Evolutionary conservation across 805 yeast genomes (phyloP), one percentile per base, ranked within the genome.

Genomic region (Komagataella pastoris): DNA sequence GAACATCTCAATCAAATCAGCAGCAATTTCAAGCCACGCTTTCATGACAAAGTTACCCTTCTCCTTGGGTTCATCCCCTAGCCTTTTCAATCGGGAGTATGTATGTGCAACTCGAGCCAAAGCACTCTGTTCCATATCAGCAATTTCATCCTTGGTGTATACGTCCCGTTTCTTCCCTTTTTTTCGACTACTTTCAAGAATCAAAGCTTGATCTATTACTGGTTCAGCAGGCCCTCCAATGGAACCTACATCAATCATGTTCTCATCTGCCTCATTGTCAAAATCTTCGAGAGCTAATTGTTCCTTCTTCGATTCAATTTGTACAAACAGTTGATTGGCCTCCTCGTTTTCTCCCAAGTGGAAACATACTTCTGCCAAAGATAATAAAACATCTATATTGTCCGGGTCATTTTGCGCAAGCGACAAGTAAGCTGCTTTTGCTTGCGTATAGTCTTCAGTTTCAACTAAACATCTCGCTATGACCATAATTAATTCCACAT

Each of bases 21-120:
- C 77, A 0, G 91, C 96, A 4, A 81, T 70, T 54, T 88, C 87
- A 56, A 87, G 75, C 98, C 98, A 93, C 1, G 87, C 77, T 6
- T 75, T 71, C 2, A 80, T 75, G 0, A 93, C 85, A n/a, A 79
- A 80, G 14, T 64, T 67, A 55, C 82, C 83, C 3, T 75, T 79
- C 3, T 62, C 58, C 46, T 70, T 74, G 45, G 80, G 56, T 2
- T 79, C 79, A 0, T 67, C 67, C 40, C 72, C 68, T 50, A 83
- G 72, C 51, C 83, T 70, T 17, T 72, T 68, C 66, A 77, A 74
- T 51, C 80, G 66, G 24, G 68, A 62, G 56, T 65, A 77, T 52
- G 69, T 74, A 30, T 76, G 79, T 24, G 65, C 58, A 1, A 76
- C 77, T 48, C 75, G 56, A 18, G 62, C 58, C 8, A 59, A 61